These are phyloP conservation scores for Martensiomyces pterosporus DNA, from an alignment of 192 early-diverging fungal species.

Conservation along the genomic window DNA sequence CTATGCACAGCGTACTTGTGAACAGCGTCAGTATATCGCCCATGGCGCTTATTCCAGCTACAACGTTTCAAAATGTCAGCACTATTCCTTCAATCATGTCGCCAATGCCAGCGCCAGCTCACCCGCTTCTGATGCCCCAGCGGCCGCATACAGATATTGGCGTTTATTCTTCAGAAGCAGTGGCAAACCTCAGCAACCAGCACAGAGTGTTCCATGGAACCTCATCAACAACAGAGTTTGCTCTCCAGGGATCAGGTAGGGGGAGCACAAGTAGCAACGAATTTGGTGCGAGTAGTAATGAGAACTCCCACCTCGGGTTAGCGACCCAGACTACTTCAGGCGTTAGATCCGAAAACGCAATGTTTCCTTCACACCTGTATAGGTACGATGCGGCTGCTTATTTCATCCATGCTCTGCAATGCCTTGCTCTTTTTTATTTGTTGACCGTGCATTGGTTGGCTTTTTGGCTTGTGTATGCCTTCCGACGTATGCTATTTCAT, in stretches of 20 bases:
- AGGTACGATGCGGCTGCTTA: too few species aligned
- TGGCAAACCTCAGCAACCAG: not conserved
- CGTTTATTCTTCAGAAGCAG: not conserved
- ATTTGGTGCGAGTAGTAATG: not conserved
- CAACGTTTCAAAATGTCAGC: slow-evolving; percentile 3
- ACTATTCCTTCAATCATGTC: slow-evolving; percentile 7
- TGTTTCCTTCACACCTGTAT: slow-evolving; percentile 44
- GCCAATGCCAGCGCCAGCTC: slow-evolving; percentile 7
- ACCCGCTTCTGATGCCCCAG: not conserved
- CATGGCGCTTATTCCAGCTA: slow-evolving; percentile 3
- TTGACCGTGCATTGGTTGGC: too few species aligned
- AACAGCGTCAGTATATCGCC: slow-evolving; percentile 11
- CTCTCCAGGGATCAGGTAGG: not conserved
- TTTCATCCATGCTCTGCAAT: too few species aligned
- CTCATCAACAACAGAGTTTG: too few species aligned
- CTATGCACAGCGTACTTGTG: slow-evolving; percentile 6
- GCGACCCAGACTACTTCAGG: slow-evolving; percentile 6
- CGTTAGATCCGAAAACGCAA: slow-evolving; percentile 16
- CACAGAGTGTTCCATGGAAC: too few species aligned
- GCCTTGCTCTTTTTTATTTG: too few species aligned
- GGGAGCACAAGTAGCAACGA: not conserved
- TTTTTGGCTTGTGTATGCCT: too few species aligned
- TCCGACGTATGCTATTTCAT: too few species aligned
- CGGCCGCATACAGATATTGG: not conserved
- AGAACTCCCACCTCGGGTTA: not conserved